Conservation (phyloP, 352 stramenopile genomes). For the Phytophthora ramorum region DNA sequence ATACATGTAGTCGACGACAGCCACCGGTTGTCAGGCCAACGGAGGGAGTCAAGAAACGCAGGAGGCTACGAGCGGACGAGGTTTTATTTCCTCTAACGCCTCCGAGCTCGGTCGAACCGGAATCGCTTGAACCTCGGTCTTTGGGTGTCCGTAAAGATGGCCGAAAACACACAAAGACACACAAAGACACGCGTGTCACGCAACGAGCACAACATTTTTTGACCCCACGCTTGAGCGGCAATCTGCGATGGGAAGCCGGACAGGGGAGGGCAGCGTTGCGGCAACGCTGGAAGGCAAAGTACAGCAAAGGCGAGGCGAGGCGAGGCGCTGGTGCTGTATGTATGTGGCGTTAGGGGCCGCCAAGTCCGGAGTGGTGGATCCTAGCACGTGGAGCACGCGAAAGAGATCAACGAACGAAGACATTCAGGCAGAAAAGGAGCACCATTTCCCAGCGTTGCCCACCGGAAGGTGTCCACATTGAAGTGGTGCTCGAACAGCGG, state of each 20-base stretch:
- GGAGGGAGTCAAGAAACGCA: constrained; percentile 19
- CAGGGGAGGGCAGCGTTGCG: neutral
- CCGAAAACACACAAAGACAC: no score
- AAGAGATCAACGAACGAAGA: constrained; percentile 12
- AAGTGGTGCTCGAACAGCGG: constrained; percentile 15
- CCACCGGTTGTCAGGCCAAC: neutral
- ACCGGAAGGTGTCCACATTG: constrained; percentile 17
- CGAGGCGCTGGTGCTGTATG: neutral
- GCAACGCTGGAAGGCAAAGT: neutral
- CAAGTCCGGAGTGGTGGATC: constrained; percentile 17
- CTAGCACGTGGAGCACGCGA: constrained; percentile 17
- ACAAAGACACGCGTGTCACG: constrained; percentile 26
- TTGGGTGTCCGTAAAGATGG: constrained; percentile 13
- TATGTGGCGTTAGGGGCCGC: neutral
- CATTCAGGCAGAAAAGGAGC: constrained; percentile 17
- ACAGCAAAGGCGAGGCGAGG: constrained; percentile 29
- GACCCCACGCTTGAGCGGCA: constrained; percentile 15
- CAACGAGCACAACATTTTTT: constrained; percentile 22
- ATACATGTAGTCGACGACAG: neutral
- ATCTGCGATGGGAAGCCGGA: constrained; percentile 14
- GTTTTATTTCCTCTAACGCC: neutral
- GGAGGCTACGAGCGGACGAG: constrained; percentile 17
- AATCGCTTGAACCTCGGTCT: constrained; percentile 13
- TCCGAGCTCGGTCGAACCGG: neutral
- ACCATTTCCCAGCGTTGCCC: neutral